Conservation (phyloP, 345 rosid genomes). For the Diplotaxis tenuifolia region DNA sequence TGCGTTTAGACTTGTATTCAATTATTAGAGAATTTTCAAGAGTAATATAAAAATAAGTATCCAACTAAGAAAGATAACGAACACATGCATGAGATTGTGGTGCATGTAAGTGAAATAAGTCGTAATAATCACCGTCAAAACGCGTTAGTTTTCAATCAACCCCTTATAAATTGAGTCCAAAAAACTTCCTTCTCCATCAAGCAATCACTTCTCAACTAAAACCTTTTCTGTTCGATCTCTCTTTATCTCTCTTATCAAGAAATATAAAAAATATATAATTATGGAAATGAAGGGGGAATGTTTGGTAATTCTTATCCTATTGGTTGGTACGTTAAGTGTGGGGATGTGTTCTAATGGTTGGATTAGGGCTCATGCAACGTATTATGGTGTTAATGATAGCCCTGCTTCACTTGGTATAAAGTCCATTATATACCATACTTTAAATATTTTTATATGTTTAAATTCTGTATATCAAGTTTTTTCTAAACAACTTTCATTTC, state of each 20-base stretch:
- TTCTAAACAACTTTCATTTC: background rate
- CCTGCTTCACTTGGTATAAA: slow-evolving; percentile 69
- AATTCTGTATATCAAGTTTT: background rate
- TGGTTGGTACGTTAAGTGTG: slow-evolving; percentile 36
- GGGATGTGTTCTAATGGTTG: slow-evolving; percentile 45
- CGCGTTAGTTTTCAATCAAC: slow-evolving; percentile 15
- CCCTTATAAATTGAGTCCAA: slow-evolving; percentile 29
- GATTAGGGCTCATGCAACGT: slow-evolving; percentile 69
- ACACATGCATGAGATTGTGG: slow-evolving; percentile 39
- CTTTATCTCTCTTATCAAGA: background rate
- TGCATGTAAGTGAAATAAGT: slow-evolving; percentile 37
- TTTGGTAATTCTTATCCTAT: slow-evolving; percentile 24
- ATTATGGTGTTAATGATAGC: slow-evolving; percentile 67
- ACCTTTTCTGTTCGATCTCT: slow-evolving; percentile 11
- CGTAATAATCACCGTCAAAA: slow-evolving; percentile 39
- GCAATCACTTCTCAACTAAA: slow-evolving; percentile 17
- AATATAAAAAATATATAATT: background rate
- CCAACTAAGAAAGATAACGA: slow-evolving; percentile 43
- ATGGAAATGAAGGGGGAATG: slow-evolving; percentile 11
- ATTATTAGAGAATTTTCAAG: slow-evolving; percentile 28
- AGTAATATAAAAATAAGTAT: slow-evolving; percentile 12
- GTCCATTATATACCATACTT: background rate
- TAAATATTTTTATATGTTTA: too few species aligned
- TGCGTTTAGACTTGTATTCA: slow-evolving; percentile 24
- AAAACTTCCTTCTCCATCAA: slow-evolving; percentile 34